phyloP scores from a whole-genome alignment of 345 rosid genomes.

The Salix suchowensis region DNA sequence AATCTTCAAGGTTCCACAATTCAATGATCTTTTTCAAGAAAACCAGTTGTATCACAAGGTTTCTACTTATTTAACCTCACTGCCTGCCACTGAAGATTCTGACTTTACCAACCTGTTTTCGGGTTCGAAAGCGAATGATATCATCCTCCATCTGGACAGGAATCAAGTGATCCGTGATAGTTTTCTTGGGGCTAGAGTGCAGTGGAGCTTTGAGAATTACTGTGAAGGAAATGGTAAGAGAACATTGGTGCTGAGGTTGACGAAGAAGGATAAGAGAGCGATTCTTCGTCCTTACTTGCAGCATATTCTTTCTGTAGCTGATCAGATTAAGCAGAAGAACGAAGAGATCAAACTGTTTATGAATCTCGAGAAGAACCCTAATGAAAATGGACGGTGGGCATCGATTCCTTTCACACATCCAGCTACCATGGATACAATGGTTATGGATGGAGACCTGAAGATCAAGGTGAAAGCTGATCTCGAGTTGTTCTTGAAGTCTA shows the following conservation, averaged over 20 bases:
- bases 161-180: conserved; percentile 12
- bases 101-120: conserved; percentile 21
- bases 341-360: conserved; percentile 18
- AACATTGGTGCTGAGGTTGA: conserved; percentile 9
- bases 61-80: conserved; percentile 19
- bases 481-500: conserved; percentile 21
- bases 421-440: conserved; percentile 28
- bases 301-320: conserved; percentile 16
- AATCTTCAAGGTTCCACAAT: conserved; percentile 19
- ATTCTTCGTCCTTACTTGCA: conserved; percentile 23
- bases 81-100: conserved; percentile 16
- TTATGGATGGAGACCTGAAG: conserved; percentile 22
- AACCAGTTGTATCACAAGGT: conserved; percentile 14
- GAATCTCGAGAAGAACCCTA: conserved; percentile 1
- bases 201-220: conserved; percentile 12
- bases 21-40: conserved; percentile 11
- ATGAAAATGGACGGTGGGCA: conserved; percentile 12
- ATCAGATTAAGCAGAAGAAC: conserved; percentile 15
- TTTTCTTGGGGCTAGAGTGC: conserved; percentile 16
- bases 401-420: conserved; percentile 24
- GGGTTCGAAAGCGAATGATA: conserved; percentile 19
- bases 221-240: neutral
- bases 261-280: conserved; percentile 18
- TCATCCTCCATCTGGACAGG: conserved; percentile 19
- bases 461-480: conserved; percentile 23